A percentile compares a stretch with the other conserved stretches of the same genome.
phyloP scores from a whole-genome alignment of 768 basidiomycete species.

The Gymnopilus junonius region DNA sequence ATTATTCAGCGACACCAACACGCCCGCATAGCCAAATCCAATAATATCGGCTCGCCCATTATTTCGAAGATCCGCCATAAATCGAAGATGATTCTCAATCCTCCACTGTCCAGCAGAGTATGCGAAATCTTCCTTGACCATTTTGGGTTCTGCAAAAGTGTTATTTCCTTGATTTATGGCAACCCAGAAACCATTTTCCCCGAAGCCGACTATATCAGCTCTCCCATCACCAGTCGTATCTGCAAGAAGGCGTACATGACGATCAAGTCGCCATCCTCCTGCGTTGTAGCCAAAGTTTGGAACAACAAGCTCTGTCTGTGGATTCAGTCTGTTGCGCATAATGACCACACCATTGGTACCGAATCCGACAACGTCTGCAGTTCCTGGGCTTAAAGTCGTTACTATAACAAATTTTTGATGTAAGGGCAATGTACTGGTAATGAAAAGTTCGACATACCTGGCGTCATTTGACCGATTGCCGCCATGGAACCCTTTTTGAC shows the following conservation, averaged over 20 bases:
- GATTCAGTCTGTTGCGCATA: neutral
- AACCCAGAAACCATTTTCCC: neutral
- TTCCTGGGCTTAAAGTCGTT: neutral
- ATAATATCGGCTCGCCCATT: conserved; percentile 5
- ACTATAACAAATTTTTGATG: neutral
- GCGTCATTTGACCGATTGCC: neutral
- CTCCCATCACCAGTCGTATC: neutral
- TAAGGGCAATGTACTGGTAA: neutral
- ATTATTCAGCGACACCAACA: neutral
- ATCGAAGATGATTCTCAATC: neutral
- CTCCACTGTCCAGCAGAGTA: neutral
- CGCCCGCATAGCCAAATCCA: neutral
- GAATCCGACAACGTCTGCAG: neutral
- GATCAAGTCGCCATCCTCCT: neutral
- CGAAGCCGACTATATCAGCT: neutral
- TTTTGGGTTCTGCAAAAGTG: neutral
- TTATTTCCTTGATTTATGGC: neutral
- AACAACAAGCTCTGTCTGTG: neutral
- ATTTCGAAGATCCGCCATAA: conserved; percentile 1
- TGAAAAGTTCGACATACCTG: neutral
- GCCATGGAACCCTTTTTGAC: neutral
- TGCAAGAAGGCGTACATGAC: neutral
- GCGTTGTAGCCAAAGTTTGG: neutral
- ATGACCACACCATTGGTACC: neutral
- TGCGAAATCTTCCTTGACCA: neutral